Base-by-base conservation (phyloP, 1,139 yeast genomes). In the Candida labiduridarum region DNA sequence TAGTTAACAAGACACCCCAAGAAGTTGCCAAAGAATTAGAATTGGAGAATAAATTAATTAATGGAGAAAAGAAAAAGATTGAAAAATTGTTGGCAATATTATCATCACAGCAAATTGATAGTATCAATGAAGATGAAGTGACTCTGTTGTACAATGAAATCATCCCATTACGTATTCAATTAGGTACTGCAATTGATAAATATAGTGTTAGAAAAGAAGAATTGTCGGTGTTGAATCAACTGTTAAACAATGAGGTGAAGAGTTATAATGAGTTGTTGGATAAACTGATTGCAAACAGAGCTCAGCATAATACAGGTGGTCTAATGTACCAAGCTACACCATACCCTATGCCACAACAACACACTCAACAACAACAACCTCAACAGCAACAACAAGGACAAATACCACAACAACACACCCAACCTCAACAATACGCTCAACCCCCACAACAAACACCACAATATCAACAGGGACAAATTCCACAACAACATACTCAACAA, bases 141-240 rank as follows among this genome's bases (percentile, higher is more conserved):
- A 76, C 83, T 1, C 76, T 67, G 40, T 68, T 89, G 53, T 90
- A 89, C 63, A 87, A 88, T 52, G 79, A 84, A 15, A 79, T 89
- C 1, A 77, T 88, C 25, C 84, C 94, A 1, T 72, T 89, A 50
- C 81, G 95, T 52, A 92, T 95, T 0, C 81, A 83, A 52, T 75
- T 90, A 51, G 89, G 89, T 9, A 81, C 81, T 59, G 70, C 83
- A 59, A 85, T 90, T 54, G 96, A 88, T 52, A 87, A 86, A 65
- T 87, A 89, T 63, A 77, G 89, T 36, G 80, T 79, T 44, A 78
- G 90, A 57, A 85, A 85, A 62, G 88, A 89, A 56, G 97, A 91
- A 57, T 71, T 91, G 51, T 71, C 83, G 57, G 80, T 80, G n/a
- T 71, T 90, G 60, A 85, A 90, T 60, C 80, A 80, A 54, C 87